Evolutionary conservation across 129 eudicot genomes (phyloP), one percentile per base, ranked within the genome.

Genomic region (Mikania micrantha): DNA sequence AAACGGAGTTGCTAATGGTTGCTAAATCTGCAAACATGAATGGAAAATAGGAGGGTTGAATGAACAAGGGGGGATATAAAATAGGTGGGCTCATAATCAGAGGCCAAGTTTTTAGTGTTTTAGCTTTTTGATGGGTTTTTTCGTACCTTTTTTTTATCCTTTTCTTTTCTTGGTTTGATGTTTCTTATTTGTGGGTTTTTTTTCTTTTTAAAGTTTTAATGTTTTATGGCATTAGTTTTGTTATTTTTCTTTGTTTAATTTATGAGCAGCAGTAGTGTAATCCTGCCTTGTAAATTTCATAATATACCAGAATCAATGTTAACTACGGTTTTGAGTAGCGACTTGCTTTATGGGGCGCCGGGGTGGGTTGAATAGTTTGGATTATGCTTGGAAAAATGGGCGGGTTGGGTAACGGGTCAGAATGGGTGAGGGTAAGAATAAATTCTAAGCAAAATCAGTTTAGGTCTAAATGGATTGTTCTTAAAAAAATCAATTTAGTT

Each of bases 1-100:
- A 56, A 85, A 74, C 29, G 86, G 19, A 11, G 76, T 32, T 32
- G 50, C 69, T 19, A 60, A 32, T 79, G 70, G 60, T 8, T 65
- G 77, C 79, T 56, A 79, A 82, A 35, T 57, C 19, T 34, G 29
- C 35, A 70, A 52, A 59, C 29, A 16, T 70, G 71, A 42, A 56
- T 25, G 62, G 54, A 63, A 63, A 16, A 39, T 11, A 12, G 41
- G 39, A 39, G 66, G 66, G 20, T 69, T 9, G 56, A 40, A 32
- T 20, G 39, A 20, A 38, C 19, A 24, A 24, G 44, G 60, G 44
- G 36, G 36, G 32, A 7, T 74, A 73, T 74, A 74, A 74, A 56
- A 66, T 74, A 74, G 79, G 60, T 50, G 45, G 73, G 79, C 65
- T 58, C 39, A 35, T 19, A 61, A 47, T 64, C 22, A 0, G 22